phyloP scores from a whole-genome alignment of 129 eudicot genomes.

The Chrysanthemum makinoi region DNA sequence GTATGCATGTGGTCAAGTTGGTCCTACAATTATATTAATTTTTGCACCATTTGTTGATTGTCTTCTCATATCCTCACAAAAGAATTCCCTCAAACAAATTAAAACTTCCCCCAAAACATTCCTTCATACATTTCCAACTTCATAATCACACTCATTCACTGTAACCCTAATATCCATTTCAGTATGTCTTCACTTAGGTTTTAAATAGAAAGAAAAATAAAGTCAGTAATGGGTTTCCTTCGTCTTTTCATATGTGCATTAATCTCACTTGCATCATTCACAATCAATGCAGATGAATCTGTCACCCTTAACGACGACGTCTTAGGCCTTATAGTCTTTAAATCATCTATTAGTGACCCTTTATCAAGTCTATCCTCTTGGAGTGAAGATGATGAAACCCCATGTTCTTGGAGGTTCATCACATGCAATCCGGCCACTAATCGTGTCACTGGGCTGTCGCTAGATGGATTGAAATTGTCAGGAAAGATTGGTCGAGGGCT shows the following conservation, averaged over 20 bases:
- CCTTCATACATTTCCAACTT: slow-evolving; percentile 20
- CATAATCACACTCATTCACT: slow-evolving; percentile 18
- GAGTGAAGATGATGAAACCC: slow-evolving; percentile 79
- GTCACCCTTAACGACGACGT: slow-evolving; percentile 72
- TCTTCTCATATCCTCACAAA: slow-evolving; percentile 26
- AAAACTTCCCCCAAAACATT: slow-evolving; percentile 23
- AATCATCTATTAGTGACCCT: slow-evolving; percentile 63
- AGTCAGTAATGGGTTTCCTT: slow-evolving; percentile 20
- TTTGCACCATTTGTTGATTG: slow-evolving; percentile 29
- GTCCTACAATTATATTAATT: slow-evolving; percentile 12
- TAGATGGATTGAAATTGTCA: slow-evolving; percentile 62
- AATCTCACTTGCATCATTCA: slow-evolving; percentile 24
- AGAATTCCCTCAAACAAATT: slow-evolving; percentile 14
- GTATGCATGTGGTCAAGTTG: slow-evolving; percentile 34
- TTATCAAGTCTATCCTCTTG: slow-evolving; percentile 51
- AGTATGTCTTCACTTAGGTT: slow-evolving; percentile 18
- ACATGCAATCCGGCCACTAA: slow-evolving; percentile 57
- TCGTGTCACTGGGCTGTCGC: slow-evolving; percentile 47
- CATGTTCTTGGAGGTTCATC: slow-evolving; percentile 75
- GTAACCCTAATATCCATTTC: slow-evolving; percentile 11
- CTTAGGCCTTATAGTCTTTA: slow-evolving; percentile 86
- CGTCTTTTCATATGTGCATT: slow-evolving; percentile 27
- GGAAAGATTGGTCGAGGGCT: slow-evolving; percentile 85
- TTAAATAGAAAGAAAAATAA: neutral
- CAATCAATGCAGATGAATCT: slow-evolving; percentile 25